These are phyloP conservation scores for Abelmoschus esculentus DNA, from an alignment of 345 rosid species.

Conservation along the genomic window DNA sequence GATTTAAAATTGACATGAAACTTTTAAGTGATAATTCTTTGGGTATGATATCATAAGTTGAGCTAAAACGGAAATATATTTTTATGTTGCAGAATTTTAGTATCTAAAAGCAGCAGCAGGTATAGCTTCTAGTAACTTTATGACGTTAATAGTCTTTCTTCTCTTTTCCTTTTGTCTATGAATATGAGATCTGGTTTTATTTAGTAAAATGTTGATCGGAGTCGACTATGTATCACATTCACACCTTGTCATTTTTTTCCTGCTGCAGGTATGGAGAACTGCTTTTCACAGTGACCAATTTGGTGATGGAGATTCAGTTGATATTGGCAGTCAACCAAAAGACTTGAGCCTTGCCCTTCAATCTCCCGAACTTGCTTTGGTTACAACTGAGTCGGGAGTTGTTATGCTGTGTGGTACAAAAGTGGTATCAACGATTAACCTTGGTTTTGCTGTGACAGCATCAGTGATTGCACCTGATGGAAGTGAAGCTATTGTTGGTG, in stretches of 20 bases:
- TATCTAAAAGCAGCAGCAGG: not conserved
- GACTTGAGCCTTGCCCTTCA: slow-evolving; percentile 73
- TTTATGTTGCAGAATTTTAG: not conserved
- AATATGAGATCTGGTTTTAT: not conserved
- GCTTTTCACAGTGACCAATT: slow-evolving; percentile 61
- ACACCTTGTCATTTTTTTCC: not conserved
- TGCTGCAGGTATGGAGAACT: slow-evolving; percentile 62
- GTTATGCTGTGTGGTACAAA: slow-evolving; percentile 63
- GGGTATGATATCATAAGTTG: not conserved
- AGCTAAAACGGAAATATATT: not conserved
- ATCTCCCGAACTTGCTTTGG: slow-evolving; percentile 61
- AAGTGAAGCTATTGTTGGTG: slow-evolving; percentile 77
- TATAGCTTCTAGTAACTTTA: not conserved
- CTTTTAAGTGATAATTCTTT: not conserved
- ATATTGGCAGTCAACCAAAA: slow-evolving; percentile 78
- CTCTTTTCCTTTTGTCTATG: not conserved
- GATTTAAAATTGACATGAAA: not conserved
- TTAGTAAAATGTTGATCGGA: not conserved
- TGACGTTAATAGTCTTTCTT: not conserved
- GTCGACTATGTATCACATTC: not conserved
- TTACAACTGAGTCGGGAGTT: slow-evolving; percentile 69
- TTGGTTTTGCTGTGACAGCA: slow-evolving; percentile 77
- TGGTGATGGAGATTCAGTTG: slow-evolving; percentile 54
- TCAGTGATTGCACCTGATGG: slow-evolving; percentile 84
- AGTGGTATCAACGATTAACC: slow-evolving; percentile 59